phyloP scores from a whole-genome alignment of 106 monocot species.

The Acorus gramineus region DNA sequence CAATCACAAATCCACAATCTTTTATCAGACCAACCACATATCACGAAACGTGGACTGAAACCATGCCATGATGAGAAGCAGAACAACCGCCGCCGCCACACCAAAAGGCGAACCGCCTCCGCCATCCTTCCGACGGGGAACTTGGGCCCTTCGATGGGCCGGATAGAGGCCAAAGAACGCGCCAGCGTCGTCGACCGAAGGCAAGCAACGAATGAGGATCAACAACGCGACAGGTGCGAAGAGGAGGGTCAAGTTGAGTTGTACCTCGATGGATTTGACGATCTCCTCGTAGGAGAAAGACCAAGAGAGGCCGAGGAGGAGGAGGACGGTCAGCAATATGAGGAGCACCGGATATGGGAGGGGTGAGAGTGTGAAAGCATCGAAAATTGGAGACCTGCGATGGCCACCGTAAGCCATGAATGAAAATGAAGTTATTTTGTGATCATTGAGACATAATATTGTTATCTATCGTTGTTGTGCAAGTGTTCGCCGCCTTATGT shows the following conservation, averaged over 20 bases:
- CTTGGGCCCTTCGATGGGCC: too few species aligned
- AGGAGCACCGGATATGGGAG: constrained; percentile 67
- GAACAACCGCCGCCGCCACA: constrained; percentile 42
- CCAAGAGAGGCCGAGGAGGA: constrained; percentile 43
- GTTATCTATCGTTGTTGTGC: too few species aligned
- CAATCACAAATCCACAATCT: too few species aligned
- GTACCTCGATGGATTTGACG: constrained; percentile 32
- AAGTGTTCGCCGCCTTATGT: too few species aligned
- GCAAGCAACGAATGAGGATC: constrained; percentile 48
- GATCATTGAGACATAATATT: too few species aligned
- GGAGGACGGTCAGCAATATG: constrained; percentile 44
- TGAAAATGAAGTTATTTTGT: not conserved
- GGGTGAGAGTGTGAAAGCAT: constrained; percentile 58
- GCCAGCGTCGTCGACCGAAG: constrained; percentile 30
- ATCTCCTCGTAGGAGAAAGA: constrained; percentile 38
- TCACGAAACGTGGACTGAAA: constrained; percentile 54
- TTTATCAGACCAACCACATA: constrained; percentile 35
- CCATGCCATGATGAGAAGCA: constrained; percentile 50
- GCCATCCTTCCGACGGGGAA: constrained; percentile 2
- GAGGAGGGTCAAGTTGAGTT: constrained; percentile 48
- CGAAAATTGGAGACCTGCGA: constrained; percentile 28
- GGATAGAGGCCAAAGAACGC: constrained; percentile 6
- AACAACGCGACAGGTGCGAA: constrained; percentile 39
- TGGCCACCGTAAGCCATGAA: constrained; percentile 29
- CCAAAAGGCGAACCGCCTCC: constrained; percentile 57